Evolutionary conservation across 768 basidiomycete species (phyloP).

Genomic region (Leucogyrophana mollusca): DNA sequence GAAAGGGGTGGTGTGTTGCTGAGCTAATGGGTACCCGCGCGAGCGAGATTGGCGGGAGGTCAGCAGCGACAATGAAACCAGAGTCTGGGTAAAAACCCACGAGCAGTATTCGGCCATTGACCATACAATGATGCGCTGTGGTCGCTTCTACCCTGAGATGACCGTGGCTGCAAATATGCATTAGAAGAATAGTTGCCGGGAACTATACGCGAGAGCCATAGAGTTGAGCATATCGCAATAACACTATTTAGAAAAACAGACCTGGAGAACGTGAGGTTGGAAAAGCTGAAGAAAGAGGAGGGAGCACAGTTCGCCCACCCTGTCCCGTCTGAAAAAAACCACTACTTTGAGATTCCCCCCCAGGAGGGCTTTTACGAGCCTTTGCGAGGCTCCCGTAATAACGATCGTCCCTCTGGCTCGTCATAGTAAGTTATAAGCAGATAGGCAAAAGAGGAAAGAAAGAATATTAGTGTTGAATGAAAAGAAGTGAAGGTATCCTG

Average conservation of each 20-base stretch:
- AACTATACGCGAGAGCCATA: slow-evolving; percentile 54
- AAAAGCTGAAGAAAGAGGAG: slow-evolving; percentile 82
- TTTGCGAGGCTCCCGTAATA: slow-evolving; percentile 64
- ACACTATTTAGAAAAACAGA: slow-evolving; percentile 66
- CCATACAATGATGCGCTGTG: slow-evolving; percentile 49
- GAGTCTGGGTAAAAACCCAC: slow-evolving; percentile 29
- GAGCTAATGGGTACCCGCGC: slow-evolving; percentile 34
- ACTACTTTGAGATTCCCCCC: slow-evolving; percentile 57
- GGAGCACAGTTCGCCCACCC: slow-evolving; percentile 88
- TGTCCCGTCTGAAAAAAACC: slow-evolving; percentile 76
- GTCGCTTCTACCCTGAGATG: slow-evolving; percentile 60
- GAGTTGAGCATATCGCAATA: slow-evolving; percentile 57
- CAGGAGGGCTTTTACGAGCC: slow-evolving; percentile 63
- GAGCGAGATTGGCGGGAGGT: slow-evolving; percentile 8
- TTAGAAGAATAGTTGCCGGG: slow-evolving; percentile 56
- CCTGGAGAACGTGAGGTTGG: slow-evolving; percentile 90
- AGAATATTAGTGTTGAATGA: slow-evolving; percentile 41
- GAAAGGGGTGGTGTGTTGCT: slow-evolving; percentile 46
- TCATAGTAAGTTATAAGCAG: slow-evolving; percentile 57
- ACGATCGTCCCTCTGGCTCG: slow-evolving; percentile 70
- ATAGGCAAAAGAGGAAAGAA: slow-evolving; percentile 56
- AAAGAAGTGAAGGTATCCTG: slow-evolving; percentile 56
- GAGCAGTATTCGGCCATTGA: slow-evolving; percentile 37
- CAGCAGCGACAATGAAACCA: slow-evolving; percentile 27
- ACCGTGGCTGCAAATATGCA: slow-evolving; percentile 64